Evolutionary conservation across 495 filamentous ascomycete genomes (phyloP), one percentile per base, ranked within the genome.

Genomic region (Zalerion maritima): DNA sequence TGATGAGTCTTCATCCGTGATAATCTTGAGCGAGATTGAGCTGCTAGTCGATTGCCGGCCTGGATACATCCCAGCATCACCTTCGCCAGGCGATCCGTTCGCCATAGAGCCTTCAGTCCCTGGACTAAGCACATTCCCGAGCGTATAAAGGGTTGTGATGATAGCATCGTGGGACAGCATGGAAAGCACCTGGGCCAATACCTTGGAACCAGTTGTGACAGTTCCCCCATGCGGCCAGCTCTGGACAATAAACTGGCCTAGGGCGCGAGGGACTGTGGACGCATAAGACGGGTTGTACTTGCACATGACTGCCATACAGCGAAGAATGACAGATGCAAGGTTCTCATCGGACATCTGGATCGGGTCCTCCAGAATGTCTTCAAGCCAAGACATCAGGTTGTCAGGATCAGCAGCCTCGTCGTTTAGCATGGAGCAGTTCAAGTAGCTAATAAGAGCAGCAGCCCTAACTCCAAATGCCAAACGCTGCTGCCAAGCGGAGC

Each of bases 121-220:
- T 5, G 83, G 72, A 43, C 82, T 89, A 17, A 97, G 52, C 6
- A 89, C 76, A 50, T 97, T 96, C 10, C 89, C 91, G 31, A 97
- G 60, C 1, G 84, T 85, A 52, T 96, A 96, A 6, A 97, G 58
- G 2, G 84, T 94, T 4, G 85, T 91, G 40, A 97, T 96, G 17
- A 91, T 71, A 16, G 81, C 76, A 62, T 97, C 89, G 42, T 91
- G 78, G 4, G 91, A 86, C 4, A 94, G 68, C 34, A 77, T 62
- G 28, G 70, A 73, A 28, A 96, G 55, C 28, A 91, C 63, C 31
- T 72, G 78, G 3, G 83, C 81, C 25, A 97, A 63, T 45, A 79
- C 86, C 28, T 70, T 71, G 3, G 84, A 82, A 19, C 86, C 89
- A 16, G 86, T 64, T 7, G 55, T 59, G 10, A 87, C 69, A 16